A percentile compares a stretch with the other conserved stretches of the same genome.
Evolutionary conservation across 2,329 filamentous ascomycete species (phyloP).

Genomic region (Aquanectria penicillioides): DNA sequence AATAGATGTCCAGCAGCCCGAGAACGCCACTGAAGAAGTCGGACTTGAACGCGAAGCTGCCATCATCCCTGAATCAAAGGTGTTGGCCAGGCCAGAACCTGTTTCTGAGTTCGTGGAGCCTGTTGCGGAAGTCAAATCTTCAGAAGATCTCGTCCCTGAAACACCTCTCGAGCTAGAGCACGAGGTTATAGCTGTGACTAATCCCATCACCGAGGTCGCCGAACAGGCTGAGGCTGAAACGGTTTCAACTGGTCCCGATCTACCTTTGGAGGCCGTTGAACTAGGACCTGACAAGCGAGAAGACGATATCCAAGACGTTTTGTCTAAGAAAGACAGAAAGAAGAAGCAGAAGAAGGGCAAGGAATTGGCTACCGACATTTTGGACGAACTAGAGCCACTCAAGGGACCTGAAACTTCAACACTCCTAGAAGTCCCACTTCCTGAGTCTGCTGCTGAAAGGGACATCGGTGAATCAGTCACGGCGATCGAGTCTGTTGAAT

Average conservation of each 20-base stretch:
- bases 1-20: not conserved
- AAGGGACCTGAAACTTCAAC: conserved; percentile 18
- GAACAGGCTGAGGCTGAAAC: not conserved
- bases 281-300: conserved; percentile 15
- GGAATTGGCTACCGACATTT: not conserved
- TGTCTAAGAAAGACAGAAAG: conserved; percentile 42
- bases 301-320: conserved; percentile 11
- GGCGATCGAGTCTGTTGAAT: not conserved
- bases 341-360: conserved; percentile 29
- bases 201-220: not conserved
- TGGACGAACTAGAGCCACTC: conserved; percentile 13
- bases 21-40: not conserved
- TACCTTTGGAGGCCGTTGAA: not conserved
- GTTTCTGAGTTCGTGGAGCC: not conserved
- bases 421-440: not conserved
- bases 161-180: not conserved
- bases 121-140: not conserved
- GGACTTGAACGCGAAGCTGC: not conserved
- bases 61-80: not conserved
- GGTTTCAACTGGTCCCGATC: not conserved
- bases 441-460: not conserved
- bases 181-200: not conserved
- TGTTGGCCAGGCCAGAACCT: not conserved
- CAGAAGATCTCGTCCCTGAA: not conserved
- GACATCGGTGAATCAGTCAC: too few species aligned